phyloP scores from a whole-genome alignment of 1,284 basidiomycete species.

The Rhodotorula glutinis region DNA sequence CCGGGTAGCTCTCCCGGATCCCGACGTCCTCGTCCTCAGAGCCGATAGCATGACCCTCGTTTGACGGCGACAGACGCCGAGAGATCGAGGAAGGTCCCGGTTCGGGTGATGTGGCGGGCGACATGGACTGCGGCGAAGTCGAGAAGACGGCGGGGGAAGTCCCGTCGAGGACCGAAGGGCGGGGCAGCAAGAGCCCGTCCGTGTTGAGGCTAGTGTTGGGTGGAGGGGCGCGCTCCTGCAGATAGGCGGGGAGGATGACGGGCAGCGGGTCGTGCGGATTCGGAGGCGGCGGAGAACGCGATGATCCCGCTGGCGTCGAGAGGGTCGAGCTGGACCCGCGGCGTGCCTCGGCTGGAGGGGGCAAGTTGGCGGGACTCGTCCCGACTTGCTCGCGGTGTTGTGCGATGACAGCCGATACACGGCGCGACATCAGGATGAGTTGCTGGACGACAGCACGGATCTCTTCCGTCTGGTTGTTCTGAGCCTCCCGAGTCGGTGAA shows the following conservation, averaged over 20 bases:
- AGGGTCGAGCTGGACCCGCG: neutral
- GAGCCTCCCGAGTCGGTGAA: neutral
- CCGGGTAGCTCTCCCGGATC: conserved; percentile 19
- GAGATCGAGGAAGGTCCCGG: neutral
- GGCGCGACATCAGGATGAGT: conserved; percentile 17
- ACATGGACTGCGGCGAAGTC: neutral
- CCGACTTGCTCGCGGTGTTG: conserved; percentile 21
- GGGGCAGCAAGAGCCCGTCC: conserved; percentile 17
- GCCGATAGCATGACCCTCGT: no score
- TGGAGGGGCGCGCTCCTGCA: neutral
- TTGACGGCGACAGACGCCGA: neutral
- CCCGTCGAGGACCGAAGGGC: neutral
- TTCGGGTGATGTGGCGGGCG: neutral
- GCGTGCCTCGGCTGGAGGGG: neutral
- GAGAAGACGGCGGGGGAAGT: neutral
- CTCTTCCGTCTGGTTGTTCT: conserved; percentile 10
- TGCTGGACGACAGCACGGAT: conserved; percentile 20
- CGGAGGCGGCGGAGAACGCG: neutral
- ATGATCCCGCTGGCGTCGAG: neutral
- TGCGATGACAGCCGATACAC: conserved; percentile 22
- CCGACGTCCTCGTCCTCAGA: neutral
- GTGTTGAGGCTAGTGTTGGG: conserved; percentile 4
- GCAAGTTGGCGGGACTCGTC: neutral
- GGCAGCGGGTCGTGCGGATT: conserved; percentile 1
- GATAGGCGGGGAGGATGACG: conserved; percentile 5